Conservation (phyloP, 306 rosid species). For the Trichosanthes truncata region DNA sequence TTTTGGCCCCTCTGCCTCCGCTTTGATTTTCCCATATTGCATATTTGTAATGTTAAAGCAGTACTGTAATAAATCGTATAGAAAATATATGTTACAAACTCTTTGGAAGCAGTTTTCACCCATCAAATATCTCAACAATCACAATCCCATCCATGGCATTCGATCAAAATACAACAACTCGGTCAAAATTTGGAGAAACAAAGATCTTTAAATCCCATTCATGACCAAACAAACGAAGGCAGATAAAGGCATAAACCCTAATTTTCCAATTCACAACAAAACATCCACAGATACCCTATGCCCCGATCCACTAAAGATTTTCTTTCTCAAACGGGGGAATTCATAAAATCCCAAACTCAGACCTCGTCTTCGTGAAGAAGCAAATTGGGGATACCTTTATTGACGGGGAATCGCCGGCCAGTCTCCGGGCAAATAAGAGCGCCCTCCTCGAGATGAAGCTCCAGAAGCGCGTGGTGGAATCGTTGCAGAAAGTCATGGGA, state of each 20-base stretch:
- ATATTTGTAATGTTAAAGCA: too few species aligned
- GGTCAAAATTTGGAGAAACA: not conserved
- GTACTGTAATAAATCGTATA: too few species aligned
- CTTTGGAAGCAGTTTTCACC: not conserved
- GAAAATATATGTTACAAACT: too few species aligned
- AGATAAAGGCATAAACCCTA: not conserved
- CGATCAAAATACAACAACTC: not conserved
- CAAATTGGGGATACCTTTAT: conserved; percentile 85
- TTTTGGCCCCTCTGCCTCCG: too few species aligned
- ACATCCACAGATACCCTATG: not conserved
- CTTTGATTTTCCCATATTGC: too few species aligned
- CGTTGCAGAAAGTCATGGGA: conserved; percentile 60
- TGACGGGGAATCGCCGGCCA: conserved; percentile 61
- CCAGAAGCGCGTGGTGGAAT: conserved; percentile 85
- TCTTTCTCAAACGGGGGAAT: too few species aligned
- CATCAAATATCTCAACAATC: not conserved
- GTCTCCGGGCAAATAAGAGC: conserved; percentile 81
- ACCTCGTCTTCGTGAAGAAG: conserved; percentile 93
- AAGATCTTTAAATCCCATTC: not conserved
- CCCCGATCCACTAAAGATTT: not conserved
- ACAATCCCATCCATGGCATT: not conserved
- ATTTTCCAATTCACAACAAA: not conserved
- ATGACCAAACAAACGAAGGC: not conserved
- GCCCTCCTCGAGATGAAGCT: conserved; percentile 89
- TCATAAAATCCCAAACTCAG: conserved; percentile 19